phyloP scores from a whole-genome alignment of 2,329 filamentous ascomycete species.

The Cladosporium colombiae region DNA sequence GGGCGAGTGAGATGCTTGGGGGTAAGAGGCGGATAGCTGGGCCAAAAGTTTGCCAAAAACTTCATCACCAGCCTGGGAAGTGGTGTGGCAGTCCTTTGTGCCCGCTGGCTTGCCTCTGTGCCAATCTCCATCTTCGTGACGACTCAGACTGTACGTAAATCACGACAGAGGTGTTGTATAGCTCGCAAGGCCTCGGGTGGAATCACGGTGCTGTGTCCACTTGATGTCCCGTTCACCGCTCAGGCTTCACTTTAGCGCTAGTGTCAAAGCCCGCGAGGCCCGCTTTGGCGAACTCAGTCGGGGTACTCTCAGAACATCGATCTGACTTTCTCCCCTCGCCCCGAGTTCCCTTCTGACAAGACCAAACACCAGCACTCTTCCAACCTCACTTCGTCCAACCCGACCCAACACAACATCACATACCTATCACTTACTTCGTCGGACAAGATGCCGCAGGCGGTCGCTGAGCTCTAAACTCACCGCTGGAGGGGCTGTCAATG shows the following conservation, averaged over 20 bases:
- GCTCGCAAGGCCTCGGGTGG: neutral
- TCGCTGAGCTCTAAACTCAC: constrained; percentile 23
- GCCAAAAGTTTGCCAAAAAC: constrained; percentile 13
- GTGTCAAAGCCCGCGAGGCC: neutral
- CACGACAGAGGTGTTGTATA: neutral
- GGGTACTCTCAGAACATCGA: neutral
- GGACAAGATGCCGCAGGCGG: constrained; percentile 23
- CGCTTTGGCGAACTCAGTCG: neutral
- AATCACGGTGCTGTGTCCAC: neutral
- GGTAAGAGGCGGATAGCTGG: neutral
- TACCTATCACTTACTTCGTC: constrained; percentile 20
- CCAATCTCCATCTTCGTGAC: neutral
- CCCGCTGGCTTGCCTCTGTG: neutral
- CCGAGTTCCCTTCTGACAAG: constrained; percentile 3
- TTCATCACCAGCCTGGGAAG: neutral
- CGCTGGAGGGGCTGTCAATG: constrained; percentile 21
- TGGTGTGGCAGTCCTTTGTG: neutral
- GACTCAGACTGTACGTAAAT: neutral
- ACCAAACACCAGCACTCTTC: constrained; percentile 3
- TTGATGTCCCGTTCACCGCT: neutral
- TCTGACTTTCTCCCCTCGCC: neutral
- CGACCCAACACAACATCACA: neutral
- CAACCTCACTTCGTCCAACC: neutral
- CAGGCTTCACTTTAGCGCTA: neutral
- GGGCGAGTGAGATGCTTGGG: constrained; percentile 8